Evolutionary conservation across 352 stramenopile genomes (phyloP).

Genomic region (Globisporangium nodosum): DNA sequence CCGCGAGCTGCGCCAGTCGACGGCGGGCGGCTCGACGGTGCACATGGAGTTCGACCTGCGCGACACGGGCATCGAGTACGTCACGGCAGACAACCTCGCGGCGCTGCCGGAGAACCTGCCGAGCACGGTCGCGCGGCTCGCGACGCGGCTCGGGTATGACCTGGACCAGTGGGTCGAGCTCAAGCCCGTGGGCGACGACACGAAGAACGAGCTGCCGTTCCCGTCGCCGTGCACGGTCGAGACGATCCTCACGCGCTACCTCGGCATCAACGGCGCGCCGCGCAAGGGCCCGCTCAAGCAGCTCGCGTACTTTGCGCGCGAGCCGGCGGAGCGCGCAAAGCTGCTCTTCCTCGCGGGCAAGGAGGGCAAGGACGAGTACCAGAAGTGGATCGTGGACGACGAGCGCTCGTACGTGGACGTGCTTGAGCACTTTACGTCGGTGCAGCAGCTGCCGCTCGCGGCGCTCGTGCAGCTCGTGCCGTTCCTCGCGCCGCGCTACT

Average conservation of each 20-base stretch:
- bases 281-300: constrained; percentile 77
- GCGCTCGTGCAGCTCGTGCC: constrained; percentile 93
- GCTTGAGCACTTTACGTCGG: constrained; percentile 69
- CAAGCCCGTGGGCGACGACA: constrained; percentile 41
- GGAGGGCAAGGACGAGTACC: constrained; percentile 93
- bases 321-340: constrained; percentile 42
- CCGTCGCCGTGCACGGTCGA: constrained; percentile 93
- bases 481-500: constrained; percentile 93
- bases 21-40: constrained; percentile 75
- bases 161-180: constrained; percentile 88
- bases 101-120: constrained; percentile 89
- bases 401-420: constrained; percentile 91
- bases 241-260: constrained; percentile 90
- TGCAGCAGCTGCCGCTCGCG: constrained; percentile 48
- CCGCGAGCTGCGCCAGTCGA: constrained; percentile 85
- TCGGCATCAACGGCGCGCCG: constrained; percentile 92
- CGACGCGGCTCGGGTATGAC: constrained; percentile 81
- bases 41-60: constrained; percentile 89
- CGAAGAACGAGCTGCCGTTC: constrained; percentile 81
- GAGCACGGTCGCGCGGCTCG: constrained; percentile 79
- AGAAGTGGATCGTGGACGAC: constrained; percentile 88
- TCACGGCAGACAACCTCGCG: constrained; percentile 93
- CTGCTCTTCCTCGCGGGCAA: constrained; percentile 57
- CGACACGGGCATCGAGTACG: constrained; percentile 81
- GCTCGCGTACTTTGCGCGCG: constrained; percentile 70